Evolutionary conservation across 805 yeast species (phyloP).

Genomic region (Gaillardinia entomophila): DNA sequence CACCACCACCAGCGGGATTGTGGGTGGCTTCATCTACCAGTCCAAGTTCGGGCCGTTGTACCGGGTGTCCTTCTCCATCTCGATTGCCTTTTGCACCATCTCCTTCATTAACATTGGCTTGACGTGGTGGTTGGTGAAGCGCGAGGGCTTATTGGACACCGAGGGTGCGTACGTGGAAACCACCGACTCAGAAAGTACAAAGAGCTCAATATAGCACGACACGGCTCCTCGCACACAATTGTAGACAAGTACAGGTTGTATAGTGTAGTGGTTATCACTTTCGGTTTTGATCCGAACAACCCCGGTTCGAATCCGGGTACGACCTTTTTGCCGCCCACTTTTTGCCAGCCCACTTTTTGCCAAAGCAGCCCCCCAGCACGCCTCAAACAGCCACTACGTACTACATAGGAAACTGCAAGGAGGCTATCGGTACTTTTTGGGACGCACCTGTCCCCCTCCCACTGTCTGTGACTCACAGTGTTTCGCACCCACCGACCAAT

Average conservation of each 20-base stretch:
- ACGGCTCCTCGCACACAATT: too few species aligned
- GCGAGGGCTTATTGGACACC: constrained; percentile 6
- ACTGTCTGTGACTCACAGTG: too few species aligned
- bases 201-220: too few species aligned
- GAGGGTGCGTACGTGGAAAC: constrained; percentile 8
- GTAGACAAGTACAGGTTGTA: constrained; percentile 30
- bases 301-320: constrained; percentile 85
- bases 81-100: constrained; percentile 7
- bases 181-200: too few species aligned
- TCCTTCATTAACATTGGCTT: constrained; percentile 3
- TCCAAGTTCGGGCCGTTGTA: constrained; percentile 10
- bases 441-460: too few species aligned
- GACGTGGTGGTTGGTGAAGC: constrained; percentile 8
- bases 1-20: constrained; percentile 9
- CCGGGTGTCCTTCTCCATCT: constrained; percentile 6
- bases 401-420: too few species aligned
- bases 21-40: constrained; percentile 9
- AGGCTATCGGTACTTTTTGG: too few species aligned
- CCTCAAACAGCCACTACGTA: too few species aligned
- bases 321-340: constrained; percentile 52
- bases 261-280: constrained; percentile 80
- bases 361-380: too few species aligned
- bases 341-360: too few species aligned
- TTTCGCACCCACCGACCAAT: too few species aligned
- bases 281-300: constrained; percentile 78